A percentile compares a stretch with the other conserved stretches of the same genome.
These are phyloP conservation scores for Monsonia emarginata DNA, from an alignment of 441 rosid genomes.

Conservation along the genomic window DNA sequence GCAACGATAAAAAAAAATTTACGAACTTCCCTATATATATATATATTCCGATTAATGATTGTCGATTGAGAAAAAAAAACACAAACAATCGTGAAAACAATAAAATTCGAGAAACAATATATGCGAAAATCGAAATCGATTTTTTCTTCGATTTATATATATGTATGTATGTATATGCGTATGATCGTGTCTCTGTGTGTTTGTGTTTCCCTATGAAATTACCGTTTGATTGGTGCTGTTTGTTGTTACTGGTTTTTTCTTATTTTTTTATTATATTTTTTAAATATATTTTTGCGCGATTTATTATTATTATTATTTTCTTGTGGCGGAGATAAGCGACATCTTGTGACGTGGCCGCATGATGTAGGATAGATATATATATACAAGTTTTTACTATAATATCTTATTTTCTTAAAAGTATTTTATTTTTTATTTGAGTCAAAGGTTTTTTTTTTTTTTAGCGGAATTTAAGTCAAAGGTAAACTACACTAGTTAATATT, in stretches of 20 bases:
- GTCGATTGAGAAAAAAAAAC: neutral
- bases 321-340: neutral
- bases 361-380: neutral
- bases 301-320: neutral
- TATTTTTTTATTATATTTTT: neutral
- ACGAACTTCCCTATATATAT: no score
- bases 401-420: no score
- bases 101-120: no score
- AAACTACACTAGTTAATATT: no score
- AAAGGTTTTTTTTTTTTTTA: no score
- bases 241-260: neutral
- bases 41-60: neutral
- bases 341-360: neutral
- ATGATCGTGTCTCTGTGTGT: neutral
- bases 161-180: no score
- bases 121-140: neutral
- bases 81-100: neutral
- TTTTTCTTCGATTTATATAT: neutral
- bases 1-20: neutral
- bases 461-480: no score
- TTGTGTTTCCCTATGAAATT: neutral
- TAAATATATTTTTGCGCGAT: neutral
- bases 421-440: no score
- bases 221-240: conserved; percentile 2
- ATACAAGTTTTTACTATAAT: no score